These are phyloP conservation scores for Botrytis tulipae DNA, from an alignment of 2,329 filamentous ascomycete species.

Conservation along the genomic window DNA sequence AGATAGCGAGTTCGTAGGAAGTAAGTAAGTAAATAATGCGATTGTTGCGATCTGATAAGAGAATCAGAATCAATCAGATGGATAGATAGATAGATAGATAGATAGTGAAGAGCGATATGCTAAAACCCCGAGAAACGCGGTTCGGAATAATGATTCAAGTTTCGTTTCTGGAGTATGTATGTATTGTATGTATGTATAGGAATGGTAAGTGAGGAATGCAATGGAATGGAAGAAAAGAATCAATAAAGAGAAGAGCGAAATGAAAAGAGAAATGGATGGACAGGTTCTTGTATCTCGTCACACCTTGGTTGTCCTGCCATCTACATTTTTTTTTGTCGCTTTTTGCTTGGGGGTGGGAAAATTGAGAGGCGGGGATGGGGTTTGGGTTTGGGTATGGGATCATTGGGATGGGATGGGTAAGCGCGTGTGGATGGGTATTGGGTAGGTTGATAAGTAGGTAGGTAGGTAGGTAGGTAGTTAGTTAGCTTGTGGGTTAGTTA, in stretches of 20 bases:
- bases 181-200: too few relatives aligned
- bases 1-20: not conserved
- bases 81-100: not conserved
- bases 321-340: conserved; percentile 18
- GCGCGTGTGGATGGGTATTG: not conserved
- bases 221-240: conserved; percentile 6
- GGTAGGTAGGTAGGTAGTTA: not conserved
- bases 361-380: conserved; percentile 7
- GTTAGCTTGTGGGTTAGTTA: not conserved
- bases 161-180: not conserved
- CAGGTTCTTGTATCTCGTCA: conserved; percentile 16
- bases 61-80: not conserved
- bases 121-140: conserved; percentile 3
- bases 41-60: not conserved
- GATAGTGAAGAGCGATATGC: not conserved
- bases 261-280: not conserved
- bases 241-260: not conserved
- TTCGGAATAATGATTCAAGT: too few relatives aligned
- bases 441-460: not conserved
- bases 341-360: conserved; percentile 12
- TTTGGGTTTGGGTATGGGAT: not conserved
- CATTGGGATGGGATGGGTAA: not conserved
- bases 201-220: not conserved
- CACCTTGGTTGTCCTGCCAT: conserved; percentile 26
- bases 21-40: not conserved